phyloP scores from a whole-genome alignment of 75 land plant genomes.

The Picea glauca region DNA sequence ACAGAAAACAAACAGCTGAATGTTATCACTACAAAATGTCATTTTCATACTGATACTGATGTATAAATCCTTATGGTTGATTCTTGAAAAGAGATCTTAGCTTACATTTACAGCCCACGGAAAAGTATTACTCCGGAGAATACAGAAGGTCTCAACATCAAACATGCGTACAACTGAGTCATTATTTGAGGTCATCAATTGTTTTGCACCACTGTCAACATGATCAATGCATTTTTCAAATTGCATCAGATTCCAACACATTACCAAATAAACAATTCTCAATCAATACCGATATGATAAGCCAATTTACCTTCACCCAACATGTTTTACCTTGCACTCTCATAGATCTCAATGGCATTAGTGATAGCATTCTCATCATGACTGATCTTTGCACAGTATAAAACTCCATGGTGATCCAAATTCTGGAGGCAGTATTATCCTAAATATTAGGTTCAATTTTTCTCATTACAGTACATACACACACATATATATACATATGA shows the following conservation, averaged over 20 bases:
- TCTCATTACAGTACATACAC: too few species aligned
- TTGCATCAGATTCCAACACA: too few species aligned
- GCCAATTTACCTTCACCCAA: too few species aligned
- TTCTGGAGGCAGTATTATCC: constrained; percentile 27
- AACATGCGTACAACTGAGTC: constrained; percentile 86
- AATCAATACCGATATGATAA: too few species aligned
- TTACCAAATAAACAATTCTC: too few species aligned
- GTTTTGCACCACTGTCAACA: constrained; percentile 67
- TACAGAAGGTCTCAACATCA: constrained; percentile 72
- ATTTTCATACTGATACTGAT: too few species aligned
- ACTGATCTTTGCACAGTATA: constrained; percentile 79
- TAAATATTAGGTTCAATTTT: too few species aligned
- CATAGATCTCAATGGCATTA: constrained; percentile 92
- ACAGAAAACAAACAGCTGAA: too few species aligned
- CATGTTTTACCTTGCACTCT: constrained; percentile 61
- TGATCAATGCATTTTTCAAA: too few species aligned
- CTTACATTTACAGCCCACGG: constrained; percentile 96
- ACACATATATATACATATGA: too few species aligned
- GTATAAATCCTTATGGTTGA: too few species aligned
- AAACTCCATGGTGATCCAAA: constrained; percentile 68
- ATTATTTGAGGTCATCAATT: constrained; percentile 88
- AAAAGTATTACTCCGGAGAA: constrained; percentile 55
- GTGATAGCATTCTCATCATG: constrained; percentile 95
- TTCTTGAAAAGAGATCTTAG: not conserved
- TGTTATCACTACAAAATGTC: too few species aligned